Base-by-base conservation (phyloP, 257 asterid genomes). In the Rehmannia glutinosa region DNA sequence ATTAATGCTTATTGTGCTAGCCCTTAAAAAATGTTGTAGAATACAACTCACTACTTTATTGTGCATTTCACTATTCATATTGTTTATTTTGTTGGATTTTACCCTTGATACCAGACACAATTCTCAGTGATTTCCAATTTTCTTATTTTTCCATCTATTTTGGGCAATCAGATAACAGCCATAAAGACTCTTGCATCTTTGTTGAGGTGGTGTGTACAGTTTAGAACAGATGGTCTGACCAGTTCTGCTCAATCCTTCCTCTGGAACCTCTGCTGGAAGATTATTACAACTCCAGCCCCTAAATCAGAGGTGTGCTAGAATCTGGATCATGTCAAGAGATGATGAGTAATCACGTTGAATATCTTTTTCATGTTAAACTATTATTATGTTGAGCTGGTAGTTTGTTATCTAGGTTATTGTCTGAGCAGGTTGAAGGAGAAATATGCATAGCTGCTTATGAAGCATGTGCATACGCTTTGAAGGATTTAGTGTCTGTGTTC, bases 241-340 rank as follows among this genome's bases (percentile, higher is more conserved):
- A 75, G 75, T 41, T 75, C 83, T 77, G 80, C 87, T 69, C 69
- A 80, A 68, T 63, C 77, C 43, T 86, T 80, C 62, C 93, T 90
- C 68, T 90, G 97, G 98, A 79, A 76, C 64, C 81, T 83, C 84
- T 89, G 89, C 74, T 87, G 87, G 93, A 86, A 86, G 84, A 73
- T 73, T 20, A 81, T 83, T 51, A 78, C 77, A 69, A 49, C 84
- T 79, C 73, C 85, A 62, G 66, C 82, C 62, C 81, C 84, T 72
- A 75, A 70, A 70, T 86, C 96, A 73, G 96, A 92, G 91, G 96
- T 86, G 70, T 39, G 59, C 62, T 64, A 46, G 58, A 64, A 35
- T 63, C 56, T 72, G 47, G 59, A 51, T 62, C 27, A 12, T 62
- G 23, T 60, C 72, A 43, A 53, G 12, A 69, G 53, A 59, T 70